Percentiles rank a stretch among this genome's conserved stretches.
These are phyloP conservation scores for Rauvolfia tetraphylla DNA, from an alignment of 257 asterid species.

Conservation along the genomic window DNA sequence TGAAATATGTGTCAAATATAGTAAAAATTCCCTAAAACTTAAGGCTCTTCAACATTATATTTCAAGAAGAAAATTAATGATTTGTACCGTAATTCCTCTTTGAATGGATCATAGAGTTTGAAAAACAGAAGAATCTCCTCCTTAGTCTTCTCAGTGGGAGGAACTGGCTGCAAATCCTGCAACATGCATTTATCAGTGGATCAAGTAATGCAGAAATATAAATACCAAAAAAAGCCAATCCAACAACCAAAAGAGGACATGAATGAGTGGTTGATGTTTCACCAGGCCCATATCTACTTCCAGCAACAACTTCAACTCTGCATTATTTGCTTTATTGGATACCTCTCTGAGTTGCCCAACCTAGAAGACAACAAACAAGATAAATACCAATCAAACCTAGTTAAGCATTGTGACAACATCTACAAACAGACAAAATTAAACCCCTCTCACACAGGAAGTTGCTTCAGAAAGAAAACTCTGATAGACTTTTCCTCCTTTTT, in stretches of 20 bases:
- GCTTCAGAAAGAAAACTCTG: not conserved
- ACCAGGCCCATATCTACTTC: constrained; percentile 71
- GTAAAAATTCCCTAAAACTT: not conserved
- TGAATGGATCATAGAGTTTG: constrained; percentile 66
- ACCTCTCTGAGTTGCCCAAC: constrained; percentile 79
- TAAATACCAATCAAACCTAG: constrained; percentile 13
- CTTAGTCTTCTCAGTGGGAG: constrained; percentile 59
- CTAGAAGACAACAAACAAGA: constrained; percentile 29
- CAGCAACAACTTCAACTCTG: constrained; percentile 68
- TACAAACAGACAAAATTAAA: not conserved
- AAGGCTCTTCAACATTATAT: not conserved
- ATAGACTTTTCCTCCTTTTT: not conserved
- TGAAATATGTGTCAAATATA: not conserved
- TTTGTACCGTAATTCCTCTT: constrained; percentile 57
- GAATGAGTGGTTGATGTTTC: constrained; percentile 18
- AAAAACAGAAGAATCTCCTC: constrained; percentile 74
- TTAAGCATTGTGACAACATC: not conserved
- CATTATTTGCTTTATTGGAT: constrained; percentile 61
- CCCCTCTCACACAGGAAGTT: not conserved
- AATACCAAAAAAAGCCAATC: not conserved
- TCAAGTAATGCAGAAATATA: not conserved
- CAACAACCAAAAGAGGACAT: constrained; percentile 13
- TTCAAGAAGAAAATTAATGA: constrained; percentile 4
- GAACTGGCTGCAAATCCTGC: constrained; percentile 58
- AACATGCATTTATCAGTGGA: not conserved